Evolutionary conservation across 306 rosid species (phyloP).

Genomic region (Rosa rugosa): DNA sequence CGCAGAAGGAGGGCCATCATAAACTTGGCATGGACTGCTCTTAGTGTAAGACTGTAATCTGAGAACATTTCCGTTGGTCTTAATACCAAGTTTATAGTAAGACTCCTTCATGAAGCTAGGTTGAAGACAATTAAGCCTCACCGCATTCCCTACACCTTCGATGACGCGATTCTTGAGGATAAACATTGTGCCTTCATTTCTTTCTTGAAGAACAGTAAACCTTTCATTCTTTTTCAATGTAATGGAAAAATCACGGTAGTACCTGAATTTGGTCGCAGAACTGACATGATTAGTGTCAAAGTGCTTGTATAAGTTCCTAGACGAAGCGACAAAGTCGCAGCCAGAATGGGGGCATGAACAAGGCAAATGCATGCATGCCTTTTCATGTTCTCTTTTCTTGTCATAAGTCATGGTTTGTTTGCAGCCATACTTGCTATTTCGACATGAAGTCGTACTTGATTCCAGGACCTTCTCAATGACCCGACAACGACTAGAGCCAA

Average conservation of each 20-base stretch:
- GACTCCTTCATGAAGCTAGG: slow-evolving; percentile 30
- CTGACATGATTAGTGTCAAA: slow-evolving; percentile 37
- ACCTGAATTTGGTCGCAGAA: slow-evolving; percentile 30
- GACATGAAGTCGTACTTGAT: slow-evolving; percentile 52
- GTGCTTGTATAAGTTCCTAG: slow-evolving; percentile 42
- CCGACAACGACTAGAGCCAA: slow-evolving; percentile 65
- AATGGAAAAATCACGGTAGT: background rate
- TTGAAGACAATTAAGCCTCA: slow-evolving; percentile 47
- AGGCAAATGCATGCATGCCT: slow-evolving; percentile 47
- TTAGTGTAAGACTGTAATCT: slow-evolving; percentile 39
- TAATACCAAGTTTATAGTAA: slow-evolving; percentile 44
- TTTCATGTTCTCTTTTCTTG: slow-evolving; percentile 49
- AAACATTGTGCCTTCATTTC: slow-evolving; percentile 42
- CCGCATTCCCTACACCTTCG: slow-evolving; percentile 39
- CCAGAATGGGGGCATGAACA: slow-evolving; percentile 47
- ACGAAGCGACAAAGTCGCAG: slow-evolving; percentile 43
- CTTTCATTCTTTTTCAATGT: background rate
- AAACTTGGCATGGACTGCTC: slow-evolving; percentile 29
- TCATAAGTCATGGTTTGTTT: slow-evolving; percentile 31
- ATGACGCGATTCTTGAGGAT: slow-evolving; percentile 31
- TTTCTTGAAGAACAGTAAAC: slow-evolving; percentile 16
- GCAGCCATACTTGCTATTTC: slow-evolving; percentile 51
- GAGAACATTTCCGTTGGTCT: slow-evolving; percentile 29
- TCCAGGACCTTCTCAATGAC: slow-evolving; percentile 68
- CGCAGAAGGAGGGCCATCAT: slow-evolving; percentile 21